Conservation (phyloP, 2,329 filamentous ascomycete species). For the Fusarium mangiferae region DNA sequence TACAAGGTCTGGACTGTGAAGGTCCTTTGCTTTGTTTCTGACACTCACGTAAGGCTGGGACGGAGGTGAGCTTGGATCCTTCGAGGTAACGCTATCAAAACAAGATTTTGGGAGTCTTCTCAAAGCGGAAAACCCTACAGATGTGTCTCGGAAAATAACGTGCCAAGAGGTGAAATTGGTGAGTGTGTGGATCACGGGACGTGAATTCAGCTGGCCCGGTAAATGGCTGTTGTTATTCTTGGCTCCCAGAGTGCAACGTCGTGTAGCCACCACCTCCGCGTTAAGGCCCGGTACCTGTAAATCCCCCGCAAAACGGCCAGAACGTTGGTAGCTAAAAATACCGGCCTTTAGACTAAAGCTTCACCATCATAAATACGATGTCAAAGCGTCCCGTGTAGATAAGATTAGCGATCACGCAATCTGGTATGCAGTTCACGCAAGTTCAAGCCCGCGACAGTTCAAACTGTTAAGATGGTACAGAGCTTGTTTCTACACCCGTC, state of each 20-base stretch:
- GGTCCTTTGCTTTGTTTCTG: neutral
- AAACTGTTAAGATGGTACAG: neutral
- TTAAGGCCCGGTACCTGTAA: constrained; percentile 4
- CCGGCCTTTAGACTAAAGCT: neutral
- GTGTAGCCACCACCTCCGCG: neutral
- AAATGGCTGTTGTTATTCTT: neutral
- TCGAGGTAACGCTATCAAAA: neutral
- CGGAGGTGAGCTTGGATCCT: neutral
- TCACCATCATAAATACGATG: neutral
- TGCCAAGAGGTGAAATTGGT: neutral
- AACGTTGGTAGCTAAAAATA: neutral
- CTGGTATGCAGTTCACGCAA: neutral
- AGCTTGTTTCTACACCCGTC: neutral
- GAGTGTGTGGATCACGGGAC: neutral
- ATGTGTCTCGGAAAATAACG: neutral
- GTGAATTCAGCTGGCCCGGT: neutral
- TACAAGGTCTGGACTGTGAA: neutral
- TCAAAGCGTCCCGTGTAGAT: neutral
- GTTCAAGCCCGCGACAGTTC: neutral
- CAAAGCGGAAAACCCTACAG: neutral
- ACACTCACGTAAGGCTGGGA: constrained; percentile 1
- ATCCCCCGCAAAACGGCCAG: constrained; percentile 1
- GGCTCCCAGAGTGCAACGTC: neutral
- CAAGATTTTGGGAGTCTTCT: neutral
- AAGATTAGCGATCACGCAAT: constrained; percentile 11